These are phyloP conservation scores for Angomonas ambiguus DNA, from an alignment of 208 protist species.

Conservation along the genomic window DNA sequence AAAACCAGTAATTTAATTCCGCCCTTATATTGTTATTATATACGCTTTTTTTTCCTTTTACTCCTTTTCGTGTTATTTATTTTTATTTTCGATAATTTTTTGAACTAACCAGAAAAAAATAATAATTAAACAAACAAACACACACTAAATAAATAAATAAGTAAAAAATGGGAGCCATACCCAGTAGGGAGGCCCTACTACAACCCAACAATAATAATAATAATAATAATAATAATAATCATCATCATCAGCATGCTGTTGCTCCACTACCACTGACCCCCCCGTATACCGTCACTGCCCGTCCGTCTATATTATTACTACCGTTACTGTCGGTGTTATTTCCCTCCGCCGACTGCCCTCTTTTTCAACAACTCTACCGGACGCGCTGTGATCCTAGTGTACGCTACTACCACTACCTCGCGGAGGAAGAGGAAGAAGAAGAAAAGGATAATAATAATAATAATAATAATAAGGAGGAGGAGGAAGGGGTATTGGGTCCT, in stretches of 20 bases:
- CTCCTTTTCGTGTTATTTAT: background rate
- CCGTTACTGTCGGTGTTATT: conserved; percentile 56
- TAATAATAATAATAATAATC: background rate
- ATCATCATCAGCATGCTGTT: conserved; percentile 27
- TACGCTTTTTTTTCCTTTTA: conserved; percentile 5
- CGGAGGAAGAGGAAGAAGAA: conserved; percentile 6
- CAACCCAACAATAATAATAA: background rate
- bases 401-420: conserved; percentile 51
- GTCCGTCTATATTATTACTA: conserved; percentile 47
- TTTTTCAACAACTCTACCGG: conserved; percentile 58
- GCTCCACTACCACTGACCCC: conserved; percentile 18
- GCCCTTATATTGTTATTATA: no score
- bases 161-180: background rate
- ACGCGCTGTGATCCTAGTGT: conserved; percentile 51
- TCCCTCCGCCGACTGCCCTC: conserved; percentile 33
- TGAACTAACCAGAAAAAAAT: no score
- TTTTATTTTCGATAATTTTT: conserved; percentile 4
- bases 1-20: no score
- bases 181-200: no score
- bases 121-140: background rate
- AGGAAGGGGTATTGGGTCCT: background rate
- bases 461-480: no score
- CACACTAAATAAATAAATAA: background rate
- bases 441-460: background rate
- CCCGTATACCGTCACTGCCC: conserved; percentile 44